Conservation (phyloP, 2,329 filamentous ascomycete genomes). For the Trichoderma breve region DNA sequence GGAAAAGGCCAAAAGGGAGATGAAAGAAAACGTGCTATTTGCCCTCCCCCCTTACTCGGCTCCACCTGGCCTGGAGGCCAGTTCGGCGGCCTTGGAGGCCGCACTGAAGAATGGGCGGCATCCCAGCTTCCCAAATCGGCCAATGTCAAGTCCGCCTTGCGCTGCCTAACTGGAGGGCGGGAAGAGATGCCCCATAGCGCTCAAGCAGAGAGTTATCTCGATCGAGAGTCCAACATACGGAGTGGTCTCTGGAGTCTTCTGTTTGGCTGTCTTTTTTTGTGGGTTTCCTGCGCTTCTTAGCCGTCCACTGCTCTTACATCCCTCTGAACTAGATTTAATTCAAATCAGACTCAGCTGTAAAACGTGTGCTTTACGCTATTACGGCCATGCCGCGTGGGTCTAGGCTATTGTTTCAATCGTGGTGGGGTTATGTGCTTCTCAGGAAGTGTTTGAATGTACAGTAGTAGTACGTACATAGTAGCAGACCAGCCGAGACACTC, state of each 20-base stretch:
- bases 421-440: not conserved
- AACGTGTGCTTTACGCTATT: not conserved
- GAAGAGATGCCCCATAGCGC: not conserved
- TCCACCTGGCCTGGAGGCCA: not conserved
- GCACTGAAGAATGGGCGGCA: not conserved
- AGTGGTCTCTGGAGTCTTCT: not conserved
- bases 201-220: not conserved
- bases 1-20: not conserved
- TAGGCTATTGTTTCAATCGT: not conserved
- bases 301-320: not conserved
- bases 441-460: not conserved
- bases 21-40: not conserved
- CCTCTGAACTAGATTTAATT: not conserved
- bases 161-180: not conserved
- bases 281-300: not conserved
- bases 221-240: not conserved
- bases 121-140: not conserved
- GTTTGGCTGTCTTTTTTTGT: not conserved
- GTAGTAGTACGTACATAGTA: too few species aligned
- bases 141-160: not conserved
- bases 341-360: not conserved
- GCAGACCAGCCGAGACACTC: not conserved
- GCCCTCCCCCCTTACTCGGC: not conserved
- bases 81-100: not conserved
- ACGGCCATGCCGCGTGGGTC: not conserved